Evolutionary conservation across 2,329 filamentous ascomycete species (phyloP), one percentile per base, ranked within the genome.

Genomic region (Leptographium procerum): DNA sequence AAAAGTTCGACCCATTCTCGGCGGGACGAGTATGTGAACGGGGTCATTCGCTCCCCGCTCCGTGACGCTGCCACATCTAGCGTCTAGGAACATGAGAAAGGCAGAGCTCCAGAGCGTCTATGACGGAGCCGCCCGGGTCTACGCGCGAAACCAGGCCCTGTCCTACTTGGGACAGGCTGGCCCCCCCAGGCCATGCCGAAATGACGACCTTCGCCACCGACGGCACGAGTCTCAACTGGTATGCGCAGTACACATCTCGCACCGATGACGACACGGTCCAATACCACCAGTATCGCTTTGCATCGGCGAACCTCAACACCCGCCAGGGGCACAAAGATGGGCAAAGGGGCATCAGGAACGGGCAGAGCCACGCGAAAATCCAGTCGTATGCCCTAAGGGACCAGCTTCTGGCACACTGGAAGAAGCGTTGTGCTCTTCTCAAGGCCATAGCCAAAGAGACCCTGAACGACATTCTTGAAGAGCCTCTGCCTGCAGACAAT

Each of bases 51-150:
- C 60, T 3, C 43, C 55, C 1, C 0, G 16, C 22, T 68, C 67
- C 16, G 4, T 68, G 2, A 61, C 64, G 7, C 59, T 69, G 11
- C 64, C 69, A 3, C 69, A 69, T 36, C 3, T 69, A 1, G 64
- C 65, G 9, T 55, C 54, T 6, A 57, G 60, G 7, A 31, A 63
- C 51, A 59, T 64, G 60, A 40, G 53, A n/a, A 4, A 59, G 34
- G 66, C 64, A 14, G 58, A 29, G 52, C 22, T 64, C 9, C 62
- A 64, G 55, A 61, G 63, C 55, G 59, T 61, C 1, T 66, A 67
- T 36, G 61, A 65, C 43, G 68, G 68, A 10, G 66, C 67, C 2
- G 63, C 66, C 1, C 61, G 69, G 5, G 66, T 68, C 16, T 65
- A 67, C 29, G 64, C 63, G 5, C 61, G 68, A n/a, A 68, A 64